Evolutionary conservation across 352 stramenopile species (phyloP), one percentile per base, ranked within the genome.

Genomic region (Globisporangium orthogonon): DNA sequence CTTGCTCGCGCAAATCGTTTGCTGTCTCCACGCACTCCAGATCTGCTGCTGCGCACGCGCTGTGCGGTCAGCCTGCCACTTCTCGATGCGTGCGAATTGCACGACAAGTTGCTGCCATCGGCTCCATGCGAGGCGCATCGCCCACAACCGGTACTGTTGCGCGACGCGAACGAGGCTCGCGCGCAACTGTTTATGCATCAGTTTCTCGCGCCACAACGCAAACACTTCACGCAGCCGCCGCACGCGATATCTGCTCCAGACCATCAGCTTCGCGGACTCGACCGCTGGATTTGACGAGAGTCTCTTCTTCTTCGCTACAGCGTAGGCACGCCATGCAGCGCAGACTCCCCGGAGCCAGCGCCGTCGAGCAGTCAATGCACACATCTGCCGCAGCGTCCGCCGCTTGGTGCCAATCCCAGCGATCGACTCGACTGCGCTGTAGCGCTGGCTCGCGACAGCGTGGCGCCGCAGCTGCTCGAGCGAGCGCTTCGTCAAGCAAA

Each of bases 401-500:
- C 17, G 31, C 46, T 60, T 50, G 11, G 9, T 7, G 7, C 29
- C n/a, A 7, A 29, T 31, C 17, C 28, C 41, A 4, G 17, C 10
- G 15, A 33, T 14, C 15, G 17, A 17, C 7, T 14, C 9, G 13
- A 48, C 45, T 14, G 29, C 14, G 29, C 14, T 29, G 23, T n/a
- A 13, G 9, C 31, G 39, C 30, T 60, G 53, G n/a, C 28, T 29
- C 23, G 31, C 10, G 17, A 3, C 14, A 31, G 60, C 49, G 18
- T 64, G 28, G 15, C 18, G 44, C n/a, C 30, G 30, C 23, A 66
- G 23, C 28, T 45, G 56, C 30, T 9, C 33, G 33, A 66, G 48
- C 35, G 56, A 65, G 13, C 39, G 55, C 46, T 65, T 66, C 28
- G 51, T 41, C 30, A 66, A 29, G 18, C 52, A 60, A 29, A 56